These are phyloP conservation scores for Dactylellina parvicollis DNA, from an alignment of 2,329 filamentous ascomycete genomes.

Conservation along the genomic window DNA sequence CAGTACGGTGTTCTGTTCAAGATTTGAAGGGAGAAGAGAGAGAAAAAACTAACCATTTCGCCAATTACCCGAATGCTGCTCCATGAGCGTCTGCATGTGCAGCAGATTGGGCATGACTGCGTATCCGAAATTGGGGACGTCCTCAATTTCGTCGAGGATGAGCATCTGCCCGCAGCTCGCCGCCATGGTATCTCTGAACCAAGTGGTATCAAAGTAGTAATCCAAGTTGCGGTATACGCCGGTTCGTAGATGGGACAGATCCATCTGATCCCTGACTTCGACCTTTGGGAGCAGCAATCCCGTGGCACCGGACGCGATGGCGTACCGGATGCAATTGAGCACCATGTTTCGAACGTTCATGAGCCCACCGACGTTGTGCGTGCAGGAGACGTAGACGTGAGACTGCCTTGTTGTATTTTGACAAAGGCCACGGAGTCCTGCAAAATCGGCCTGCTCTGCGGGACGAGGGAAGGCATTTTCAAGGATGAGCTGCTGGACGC, in stretches of 20 bases:
- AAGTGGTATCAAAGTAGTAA: slow-evolving; percentile 65
- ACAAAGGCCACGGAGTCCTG: not conserved
- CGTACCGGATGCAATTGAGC: slow-evolving; percentile 66
- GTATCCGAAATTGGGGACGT: too few species aligned
- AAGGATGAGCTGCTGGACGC: not conserved
- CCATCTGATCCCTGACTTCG: slow-evolving; percentile 62
- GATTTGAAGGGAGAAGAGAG: not conserved
- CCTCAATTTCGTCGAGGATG: too few species aligned
- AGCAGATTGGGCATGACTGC: too few species aligned
- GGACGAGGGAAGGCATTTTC: not conserved
- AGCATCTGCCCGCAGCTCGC: too few species aligned
- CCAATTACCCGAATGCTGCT: too few species aligned
- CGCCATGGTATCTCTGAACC: slow-evolving; percentile 61
- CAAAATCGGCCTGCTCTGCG: not conserved
- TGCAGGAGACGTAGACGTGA: slow-evolving; percentile 62
- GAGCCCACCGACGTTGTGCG: slow-evolving; percentile 66
- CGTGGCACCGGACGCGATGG: slow-evolving; percentile 64
- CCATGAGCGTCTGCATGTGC: too few species aligned
- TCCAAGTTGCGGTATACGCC: slow-evolving; percentile 61
- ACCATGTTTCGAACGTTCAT: slow-evolving; percentile 67
- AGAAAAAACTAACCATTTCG: too few species aligned
- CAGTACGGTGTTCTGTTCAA: not conserved
- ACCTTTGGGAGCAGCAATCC: slow-evolving; percentile 65
- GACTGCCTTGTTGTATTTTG: not conserved
- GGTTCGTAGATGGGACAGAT: slow-evolving; percentile 63